A percentile compares a stretch with the other conserved stretches of the same genome.
Evolutionary conservation across 1,284 basidiomycete genomes (phyloP).

Genomic region (Ganoderma boninense): DNA sequence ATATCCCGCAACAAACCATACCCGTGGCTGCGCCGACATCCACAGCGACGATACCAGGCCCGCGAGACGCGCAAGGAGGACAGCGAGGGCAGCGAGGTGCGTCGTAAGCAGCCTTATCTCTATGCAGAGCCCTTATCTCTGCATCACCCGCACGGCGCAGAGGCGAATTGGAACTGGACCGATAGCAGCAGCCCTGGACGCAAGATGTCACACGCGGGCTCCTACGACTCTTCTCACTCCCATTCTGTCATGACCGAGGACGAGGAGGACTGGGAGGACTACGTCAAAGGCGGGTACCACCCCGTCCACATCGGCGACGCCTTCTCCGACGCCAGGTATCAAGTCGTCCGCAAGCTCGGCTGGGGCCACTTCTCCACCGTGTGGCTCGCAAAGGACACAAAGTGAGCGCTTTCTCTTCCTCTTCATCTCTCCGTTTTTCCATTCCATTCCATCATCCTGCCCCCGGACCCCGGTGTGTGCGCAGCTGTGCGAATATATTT

Average conservation of each 20-base stretch:
- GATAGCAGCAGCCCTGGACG: slow-evolving; percentile 14
- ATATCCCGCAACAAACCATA: neutral
- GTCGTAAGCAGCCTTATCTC: slow-evolving; percentile 30
- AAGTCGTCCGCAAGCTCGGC: slow-evolving; percentile 94
- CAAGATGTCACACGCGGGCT: slow-evolving; percentile 53
- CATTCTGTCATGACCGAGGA: slow-evolving; percentile 76
- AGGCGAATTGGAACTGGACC: slow-evolving; percentile 6
- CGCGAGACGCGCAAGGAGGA: neutral
- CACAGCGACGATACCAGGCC: neutral
- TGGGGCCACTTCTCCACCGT: slow-evolving; percentile 99
- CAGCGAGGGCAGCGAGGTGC: neutral
- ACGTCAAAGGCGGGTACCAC: slow-evolving; percentile 93
- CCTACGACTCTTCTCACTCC: slow-evolving; percentile 61
- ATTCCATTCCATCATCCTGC: slow-evolving; percentile 10
- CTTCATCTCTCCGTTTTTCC: slow-evolving; percentile 13
- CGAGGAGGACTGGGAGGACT: slow-evolving; percentile 88
- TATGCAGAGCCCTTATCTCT: slow-evolving; percentile 26
- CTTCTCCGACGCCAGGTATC: slow-evolving; percentile 90
- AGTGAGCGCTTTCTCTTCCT: slow-evolving; percentile 57
- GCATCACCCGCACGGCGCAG: slow-evolving; percentile 21
- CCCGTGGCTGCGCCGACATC: neutral
- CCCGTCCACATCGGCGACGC: slow-evolving; percentile 95
- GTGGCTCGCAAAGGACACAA: slow-evolving; percentile 89
- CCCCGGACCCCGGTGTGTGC: slow-evolving; percentile 3
- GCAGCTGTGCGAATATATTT: slow-evolving; percentile 13